phyloP scores from a whole-genome alignment of 2,329 filamentous ascomycete species.

The Alternaria triticina region DNA sequence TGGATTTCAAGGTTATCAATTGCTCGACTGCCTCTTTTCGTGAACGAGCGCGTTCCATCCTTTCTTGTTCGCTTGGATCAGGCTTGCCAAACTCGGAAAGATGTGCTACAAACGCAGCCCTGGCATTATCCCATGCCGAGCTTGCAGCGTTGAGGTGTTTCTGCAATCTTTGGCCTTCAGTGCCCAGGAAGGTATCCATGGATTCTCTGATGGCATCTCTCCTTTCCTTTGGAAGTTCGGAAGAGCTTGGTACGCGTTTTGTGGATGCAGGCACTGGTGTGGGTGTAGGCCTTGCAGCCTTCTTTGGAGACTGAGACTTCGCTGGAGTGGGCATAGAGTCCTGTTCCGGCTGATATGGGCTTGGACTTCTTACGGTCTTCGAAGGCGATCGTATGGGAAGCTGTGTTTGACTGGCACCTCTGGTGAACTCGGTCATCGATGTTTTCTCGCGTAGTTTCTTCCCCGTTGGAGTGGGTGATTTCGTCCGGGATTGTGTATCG shows the following conservation, averaged over 20 bases:
- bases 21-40: constrained; percentile 42
- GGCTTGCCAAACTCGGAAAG: constrained; percentile 31
- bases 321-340: constrained; percentile 27
- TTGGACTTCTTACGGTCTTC: constrained; percentile 26
- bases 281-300: constrained; percentile 9
- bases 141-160: constrained; percentile 32
- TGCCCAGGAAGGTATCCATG: constrained; percentile 33
- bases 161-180: constrained; percentile 31
- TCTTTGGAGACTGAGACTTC: constrained; percentile 28
- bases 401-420: constrained; percentile 16
- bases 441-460: constrained; percentile 18
- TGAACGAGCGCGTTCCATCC: constrained; percentile 30
- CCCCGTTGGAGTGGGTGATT: constrained; percentile 14
- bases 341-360: constrained; percentile 18
- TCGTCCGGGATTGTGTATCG: constrained; percentile 16
- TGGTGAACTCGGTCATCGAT: constrained; percentile 14
- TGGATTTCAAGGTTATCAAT: constrained; percentile 26
- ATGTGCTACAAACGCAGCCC: constrained; percentile 33
- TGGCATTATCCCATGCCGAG: constrained; percentile 35
- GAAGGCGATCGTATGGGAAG: constrained; percentile 35
- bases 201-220: constrained; percentile 24
- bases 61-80: constrained; percentile 26
- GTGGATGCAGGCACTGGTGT: not conserved
- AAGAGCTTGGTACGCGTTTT: constrained; percentile 19
- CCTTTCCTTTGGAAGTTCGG: constrained; percentile 36